Evolutionary conservation across 164 flowering plant species (phyloP), one percentile per base, ranked within the genome.

Genomic region (Chimonanthus praecox): DNA sequence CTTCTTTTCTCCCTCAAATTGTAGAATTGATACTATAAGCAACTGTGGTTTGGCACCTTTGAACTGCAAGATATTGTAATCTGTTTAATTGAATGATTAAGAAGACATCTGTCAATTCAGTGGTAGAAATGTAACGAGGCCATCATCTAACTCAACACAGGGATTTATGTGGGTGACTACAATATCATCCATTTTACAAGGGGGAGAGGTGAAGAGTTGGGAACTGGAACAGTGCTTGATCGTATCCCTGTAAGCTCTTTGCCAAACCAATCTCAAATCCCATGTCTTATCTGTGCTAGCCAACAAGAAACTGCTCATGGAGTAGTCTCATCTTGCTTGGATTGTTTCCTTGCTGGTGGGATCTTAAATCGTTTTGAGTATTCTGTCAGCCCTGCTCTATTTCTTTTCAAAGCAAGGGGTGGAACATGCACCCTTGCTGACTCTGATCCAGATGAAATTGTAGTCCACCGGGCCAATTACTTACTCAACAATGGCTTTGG

Each of bases 131-230:
- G 33, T 33, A 33, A 33, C 33, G 33, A 33, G 33, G 33, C 16
- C 49, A 8, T 50, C 54, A 15, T 21, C 43, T 21, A 58, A 10
- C 49, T 45, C 7, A 20, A 44, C 33, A 16, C 79, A 91, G 94
- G 97, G 13, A 91, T 91, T 75, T 92, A 89, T 70, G 74, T 91
- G 69, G 99, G 97, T 8, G 87, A 94, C 69, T 79, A 88, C 74
- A 88, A 79, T 73, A 97, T 94, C 72, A 80, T 94, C 75, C 95
- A 94, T 74, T 94, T 94, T 83, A 92, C 98, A 7, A 84, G 98
- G 79, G 88, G 84, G 10, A 87, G 94, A 72, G 82, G 82, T 43
- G 90, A 88, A 77, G 97, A 94, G 84, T 92, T 92, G 33, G 97
- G 95, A 47, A 92, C 97, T 0, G 97, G 99, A 5, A 92, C 98